Conservation (phyloP, 192 early-diverging fungal genomes). For the Linnemannia elongata region DNA sequence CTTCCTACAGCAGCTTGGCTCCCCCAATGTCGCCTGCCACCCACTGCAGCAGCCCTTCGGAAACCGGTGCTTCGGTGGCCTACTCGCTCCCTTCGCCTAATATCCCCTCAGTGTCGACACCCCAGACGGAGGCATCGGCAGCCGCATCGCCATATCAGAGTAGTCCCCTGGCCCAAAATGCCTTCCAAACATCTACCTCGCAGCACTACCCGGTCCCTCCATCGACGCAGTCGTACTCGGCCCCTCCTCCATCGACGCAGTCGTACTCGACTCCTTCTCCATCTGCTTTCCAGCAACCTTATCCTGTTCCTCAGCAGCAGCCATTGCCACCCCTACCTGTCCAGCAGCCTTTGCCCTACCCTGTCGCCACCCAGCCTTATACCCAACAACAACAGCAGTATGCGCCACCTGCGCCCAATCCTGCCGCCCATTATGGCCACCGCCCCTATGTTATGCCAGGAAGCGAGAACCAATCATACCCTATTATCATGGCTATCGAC, state of each 20-base stretch:
- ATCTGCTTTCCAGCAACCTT: not conserved
- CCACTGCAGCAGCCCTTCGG: slow-evolving; percentile 4
- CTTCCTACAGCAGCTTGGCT: slow-evolving; percentile 14
- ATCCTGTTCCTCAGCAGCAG: not conserved
- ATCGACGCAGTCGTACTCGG: slow-evolving; percentile 15
- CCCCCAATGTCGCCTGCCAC: not conserved
- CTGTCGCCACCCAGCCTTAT: not conserved
- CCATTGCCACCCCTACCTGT: not conserved
- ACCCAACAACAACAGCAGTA: not conserved
- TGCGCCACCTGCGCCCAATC: not conserved
- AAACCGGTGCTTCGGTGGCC: not conserved
- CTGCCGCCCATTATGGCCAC: slow-evolving; percentile 7
- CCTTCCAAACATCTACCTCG: not conserved
- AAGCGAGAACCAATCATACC: slow-evolving; percentile 30
- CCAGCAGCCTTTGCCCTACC: slow-evolving; percentile 6
- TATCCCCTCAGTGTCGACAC: not conserved
- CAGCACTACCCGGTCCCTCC: not conserved
- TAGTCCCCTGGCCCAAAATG: slow-evolving; percentile 22
- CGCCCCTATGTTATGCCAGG: slow-evolving; percentile 12
- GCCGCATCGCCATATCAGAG: slow-evolving; percentile 7
- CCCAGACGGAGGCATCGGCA: not conserved
- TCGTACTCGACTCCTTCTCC: slow-evolving; percentile 11
- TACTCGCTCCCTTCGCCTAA: slow-evolving; percentile 22
- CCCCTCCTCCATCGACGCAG: not conserved
- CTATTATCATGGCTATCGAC: slow-evolving; percentile 50